Conservation (phyloP, 345 rosid species). For the Eucalyptus marginata region DNA sequence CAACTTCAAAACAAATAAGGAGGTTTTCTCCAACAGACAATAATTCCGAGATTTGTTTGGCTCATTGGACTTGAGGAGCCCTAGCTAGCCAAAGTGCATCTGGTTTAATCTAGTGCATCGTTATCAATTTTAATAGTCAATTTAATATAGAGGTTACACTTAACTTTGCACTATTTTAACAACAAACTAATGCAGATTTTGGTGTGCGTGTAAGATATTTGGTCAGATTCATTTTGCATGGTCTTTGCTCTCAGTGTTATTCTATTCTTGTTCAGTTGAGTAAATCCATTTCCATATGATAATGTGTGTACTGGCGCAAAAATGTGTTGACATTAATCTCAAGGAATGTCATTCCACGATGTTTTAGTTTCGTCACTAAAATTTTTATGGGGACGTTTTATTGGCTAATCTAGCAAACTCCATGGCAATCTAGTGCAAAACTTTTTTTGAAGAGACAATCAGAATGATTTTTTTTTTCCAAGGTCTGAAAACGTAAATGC, state of each 20-base stretch:
- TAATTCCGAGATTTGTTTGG: neutral
- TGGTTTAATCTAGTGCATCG: no score
- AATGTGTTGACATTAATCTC: neutral
- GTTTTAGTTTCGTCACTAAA: neutral
- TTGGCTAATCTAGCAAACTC: neutral
- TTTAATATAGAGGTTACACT: no score
- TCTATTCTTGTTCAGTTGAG: neutral
- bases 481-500: neutral
- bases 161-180: no score
- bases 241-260: neutral
- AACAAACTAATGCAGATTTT: no score
- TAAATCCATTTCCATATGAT: neutral
- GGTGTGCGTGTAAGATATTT: no score
- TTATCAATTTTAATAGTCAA: no score
- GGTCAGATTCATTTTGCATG: no score
- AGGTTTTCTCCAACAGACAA: neutral
- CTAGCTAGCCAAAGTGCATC: no score
- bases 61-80: neutral
- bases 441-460: neutral
- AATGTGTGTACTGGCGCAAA: fast-evolving
- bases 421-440: neutral
- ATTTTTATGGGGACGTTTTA: neutral
- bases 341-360: neutral
- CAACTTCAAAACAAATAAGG: no score
- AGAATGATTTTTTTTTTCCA: neutral